phyloP scores from a whole-genome alignment of 2,329 filamentous ascomycete species.

The Escovopsis sp. region DNA sequence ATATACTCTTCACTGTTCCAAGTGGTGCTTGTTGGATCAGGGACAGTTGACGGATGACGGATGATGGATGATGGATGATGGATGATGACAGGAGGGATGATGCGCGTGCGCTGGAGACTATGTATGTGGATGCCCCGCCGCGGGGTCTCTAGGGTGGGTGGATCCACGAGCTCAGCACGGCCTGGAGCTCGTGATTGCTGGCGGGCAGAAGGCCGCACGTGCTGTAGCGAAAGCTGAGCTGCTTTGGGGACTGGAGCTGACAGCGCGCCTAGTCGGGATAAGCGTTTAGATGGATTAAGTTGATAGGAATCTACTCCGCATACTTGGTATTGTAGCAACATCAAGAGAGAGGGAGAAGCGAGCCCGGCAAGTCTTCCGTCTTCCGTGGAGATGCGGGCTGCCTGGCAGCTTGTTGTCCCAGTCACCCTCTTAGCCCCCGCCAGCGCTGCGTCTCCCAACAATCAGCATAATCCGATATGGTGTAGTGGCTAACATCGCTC shows the following conservation, averaged over 20 bases:
- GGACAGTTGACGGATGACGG: too few species aligned
- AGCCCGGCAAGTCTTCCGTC: neutral
- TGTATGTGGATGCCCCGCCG: too few species aligned
- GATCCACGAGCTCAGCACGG: neutral
- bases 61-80: too few species aligned
- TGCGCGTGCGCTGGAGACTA: too few species aligned
- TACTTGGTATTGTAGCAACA: neutral
- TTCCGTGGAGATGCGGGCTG: neutral
- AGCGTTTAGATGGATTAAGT: too few species aligned
- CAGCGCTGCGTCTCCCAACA: neutral
- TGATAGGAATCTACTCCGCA: neutral
- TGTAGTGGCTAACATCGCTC: constrained; percentile 24
- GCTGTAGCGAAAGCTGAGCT: neutral
- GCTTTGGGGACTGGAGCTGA: neutral
- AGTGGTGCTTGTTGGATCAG: too few species aligned
- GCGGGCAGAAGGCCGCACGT: too few species aligned
- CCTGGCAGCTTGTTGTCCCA: neutral
- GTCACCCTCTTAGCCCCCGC: neutral
- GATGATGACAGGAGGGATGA: too few species aligned
- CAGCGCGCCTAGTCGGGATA: too few species aligned
- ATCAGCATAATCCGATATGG: constrained; percentile 16
- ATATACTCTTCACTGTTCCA: too few species aligned
- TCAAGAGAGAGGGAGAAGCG: neutral
- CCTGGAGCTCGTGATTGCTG: neutral
- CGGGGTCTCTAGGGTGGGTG: too few species aligned